These are phyloP conservation scores for Lyophyllum semitale DNA, from an alignment of 768 basidiomycete species.

Conservation along the genomic window DNA sequence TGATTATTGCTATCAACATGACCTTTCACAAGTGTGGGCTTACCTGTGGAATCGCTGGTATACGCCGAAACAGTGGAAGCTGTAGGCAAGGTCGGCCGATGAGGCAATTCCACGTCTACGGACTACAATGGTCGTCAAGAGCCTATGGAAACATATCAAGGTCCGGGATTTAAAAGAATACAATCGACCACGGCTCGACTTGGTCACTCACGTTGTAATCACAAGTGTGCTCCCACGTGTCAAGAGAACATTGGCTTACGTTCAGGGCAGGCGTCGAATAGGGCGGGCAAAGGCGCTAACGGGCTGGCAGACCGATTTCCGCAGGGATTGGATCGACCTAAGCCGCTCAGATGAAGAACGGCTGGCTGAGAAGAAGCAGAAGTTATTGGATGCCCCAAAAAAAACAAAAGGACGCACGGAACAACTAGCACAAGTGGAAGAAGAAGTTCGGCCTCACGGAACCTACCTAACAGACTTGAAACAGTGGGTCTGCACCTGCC, in stretches of 20 bases:
- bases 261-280: background rate
- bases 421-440: background rate
- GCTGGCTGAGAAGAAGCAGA: background rate
- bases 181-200: background rate
- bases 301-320: background rate
- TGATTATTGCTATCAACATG: conserved; percentile 21
- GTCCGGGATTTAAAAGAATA: too few species aligned
- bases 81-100: background rate
- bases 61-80: conserved; percentile 22
- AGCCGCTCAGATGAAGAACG: background rate
- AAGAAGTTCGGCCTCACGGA: background rate
- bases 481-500: background rate
- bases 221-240: background rate
- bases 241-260: background rate
- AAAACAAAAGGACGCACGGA: background rate
- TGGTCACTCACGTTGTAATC: background rate
- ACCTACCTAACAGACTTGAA: background rate
- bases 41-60: conserved; percentile 32
- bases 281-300: background rate
- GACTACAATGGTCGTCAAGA: conserved; percentile 13
- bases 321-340: background rate
- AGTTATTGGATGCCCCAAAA: background rate
- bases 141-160: background rate
- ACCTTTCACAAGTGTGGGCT: too few species aligned
- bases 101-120: conserved; percentile 4